Evolutionary conservation across 2,329 filamentous ascomycete genomes (phyloP), one percentile per base, ranked within the genome.

Genomic region (Karstenula rhodostoma): DNA sequence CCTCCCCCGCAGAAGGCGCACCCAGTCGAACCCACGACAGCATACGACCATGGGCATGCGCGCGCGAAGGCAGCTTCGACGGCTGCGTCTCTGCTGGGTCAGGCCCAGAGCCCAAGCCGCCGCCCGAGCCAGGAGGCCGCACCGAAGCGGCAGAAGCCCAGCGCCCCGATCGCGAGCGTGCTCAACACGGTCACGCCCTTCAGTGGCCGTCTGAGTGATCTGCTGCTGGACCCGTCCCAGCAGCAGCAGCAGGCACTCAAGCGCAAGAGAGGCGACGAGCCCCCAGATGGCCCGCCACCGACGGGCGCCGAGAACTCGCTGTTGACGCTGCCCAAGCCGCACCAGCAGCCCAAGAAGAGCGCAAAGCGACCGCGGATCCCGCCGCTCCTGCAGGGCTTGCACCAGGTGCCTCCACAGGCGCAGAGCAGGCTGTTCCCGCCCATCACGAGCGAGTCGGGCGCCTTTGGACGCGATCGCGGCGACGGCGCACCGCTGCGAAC

Each of bases 391-490:
- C 87, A 87, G 67, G 86, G 86, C 8, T 74, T 89, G 46, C 86
- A 89, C 73, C 86, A 89, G 63, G 87, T 87, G 2, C 87, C 87
- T 15, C 86, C 86, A 9, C 59, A 75, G 15, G 72, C 74, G 4
- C 85, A 88, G 71, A 85, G 85, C 48, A 83, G 84, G 13, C 74
- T 89, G 7, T 83, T 89, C 50, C 87, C 87, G 6, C 85, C 85
- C 4, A 89, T 89, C 57, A 85, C 85, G 64, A 80, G 83, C 32
- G 83, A 84, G 35, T 66, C 68, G n/a, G 69, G 63, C 49, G 62
- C 62, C 22, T 70, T 74, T 57, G 59, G 67, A 22, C 61, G 66
- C 43, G 66, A 69, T 27, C 67, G 70, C 33, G 61, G 66, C 15
- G 66, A 68, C 1, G 57, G 64, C 27, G 54, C 65, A 22, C 58